Base-by-base conservation (phyloP, 306 rosid genomes). In the Acacia acuminata region DNA sequence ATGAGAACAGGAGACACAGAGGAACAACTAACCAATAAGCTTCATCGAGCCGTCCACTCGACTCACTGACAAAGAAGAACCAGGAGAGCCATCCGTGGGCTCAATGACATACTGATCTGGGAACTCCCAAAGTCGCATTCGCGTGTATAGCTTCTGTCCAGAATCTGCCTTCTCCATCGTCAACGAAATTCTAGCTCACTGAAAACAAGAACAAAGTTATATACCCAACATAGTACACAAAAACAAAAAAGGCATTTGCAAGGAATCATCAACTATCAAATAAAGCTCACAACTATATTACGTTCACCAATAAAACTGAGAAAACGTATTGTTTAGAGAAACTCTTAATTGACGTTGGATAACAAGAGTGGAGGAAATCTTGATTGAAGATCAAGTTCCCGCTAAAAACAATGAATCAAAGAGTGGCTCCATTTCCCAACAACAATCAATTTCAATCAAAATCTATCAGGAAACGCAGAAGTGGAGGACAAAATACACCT, bases 121-220 rank as follows among this genome's bases (percentile, higher is more conserved):
- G 72, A 91, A 90, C 82, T 93, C 92, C 97, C 97, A 91, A 27
- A 93, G 86, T 55, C 97, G 82, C 94, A 93, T 88, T 22, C 89
- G 85, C 16, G 91, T 83, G 76, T 90, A 86, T 4, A 93, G 84
- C 89, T 93, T 93, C 71, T 82, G 94, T 81, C 80, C 89, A 12
- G 89, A 84, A 77, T 91, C 95, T 38, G 88, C 87, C 85, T 53
- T 86, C 91, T 88, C 97, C 97, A 90, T 89, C 88, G 83, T 90
- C 74, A 83, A 83, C 58, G 50, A 73, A 58, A 66, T n/a, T 64
- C 58, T 74, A 78, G n/a, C 36, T 43, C 82, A 77, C 89, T 82
- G 66, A 25, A 81, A 75, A 42, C 5, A 69, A 38, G 51, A 42
- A 43, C 13, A 24, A 11, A 10, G 45, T 30, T 40, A 82, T 8